These are phyloP conservation scores for Jacaranda mimosifolia DNA, from an alignment of 257 asterid genomes.

Conservation along the genomic window DNA sequence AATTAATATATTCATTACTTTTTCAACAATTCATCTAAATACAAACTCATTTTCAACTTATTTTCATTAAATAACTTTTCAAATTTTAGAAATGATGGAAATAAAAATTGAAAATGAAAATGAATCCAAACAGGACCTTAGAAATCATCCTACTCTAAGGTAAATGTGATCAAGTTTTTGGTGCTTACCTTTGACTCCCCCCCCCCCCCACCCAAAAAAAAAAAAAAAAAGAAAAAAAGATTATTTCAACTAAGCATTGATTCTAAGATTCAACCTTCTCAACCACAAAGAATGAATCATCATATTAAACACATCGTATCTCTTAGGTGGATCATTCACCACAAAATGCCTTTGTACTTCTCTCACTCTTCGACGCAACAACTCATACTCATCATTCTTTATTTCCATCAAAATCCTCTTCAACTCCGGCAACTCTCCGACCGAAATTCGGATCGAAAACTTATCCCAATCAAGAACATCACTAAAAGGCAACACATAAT, in stretches of 20 bases:
- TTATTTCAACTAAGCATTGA: slow-evolving; percentile 29
- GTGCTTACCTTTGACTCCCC: background rate
- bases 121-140: no score
- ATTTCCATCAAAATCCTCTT: slow-evolving; percentile 55
- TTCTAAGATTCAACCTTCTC: slow-evolving; percentile 67
- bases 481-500: slow-evolving; percentile 61
- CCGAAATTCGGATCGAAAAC: slow-evolving; percentile 55
- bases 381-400: slow-evolving; percentile 44
- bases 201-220: background rate
- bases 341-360: slow-evolving; percentile 60
- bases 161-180: background rate
- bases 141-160: background rate
- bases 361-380: slow-evolving; percentile 49
- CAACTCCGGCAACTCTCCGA: slow-evolving; percentile 47
- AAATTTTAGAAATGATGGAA: no score
- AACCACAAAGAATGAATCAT: slow-evolving; percentile 74
- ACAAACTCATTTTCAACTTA: no score
- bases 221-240: background rate
- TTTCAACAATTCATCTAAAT: no score
- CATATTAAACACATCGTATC: slow-evolving; percentile 69
- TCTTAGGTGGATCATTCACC: slow-evolving; percentile 62
- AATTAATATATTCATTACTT: no score
- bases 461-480: slow-evolving; percentile 73
- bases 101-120: no score
- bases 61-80: no score